Evolutionary conservation across 768 basidiomycete species (phyloP).

Genomic region (Pluteus cervinus): DNA sequence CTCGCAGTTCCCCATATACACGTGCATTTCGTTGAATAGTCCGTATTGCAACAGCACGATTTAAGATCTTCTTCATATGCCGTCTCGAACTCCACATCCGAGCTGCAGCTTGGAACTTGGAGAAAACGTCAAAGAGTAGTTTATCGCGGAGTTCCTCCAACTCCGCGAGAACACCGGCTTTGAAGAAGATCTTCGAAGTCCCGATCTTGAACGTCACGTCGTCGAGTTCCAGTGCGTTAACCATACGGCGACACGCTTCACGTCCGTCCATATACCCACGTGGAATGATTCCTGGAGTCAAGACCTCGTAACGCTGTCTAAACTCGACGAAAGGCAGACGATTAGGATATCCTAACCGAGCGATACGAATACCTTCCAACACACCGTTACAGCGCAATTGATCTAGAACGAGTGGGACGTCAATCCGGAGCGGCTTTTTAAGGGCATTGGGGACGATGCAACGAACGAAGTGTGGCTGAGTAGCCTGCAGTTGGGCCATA

Average conservation of each 20-base stretch:
- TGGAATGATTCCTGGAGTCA: conserved; percentile 90
- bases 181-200: conserved; percentile 98
- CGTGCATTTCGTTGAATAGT: conserved; percentile 94
- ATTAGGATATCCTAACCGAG: conserved; percentile 95
- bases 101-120: conserved; percentile 79
- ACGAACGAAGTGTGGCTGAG: conserved; percentile 96
- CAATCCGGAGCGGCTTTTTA: conserved; percentile 89
- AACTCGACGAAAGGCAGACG: conserved; percentile 96
- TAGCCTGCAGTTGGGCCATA: conserved; percentile 86
- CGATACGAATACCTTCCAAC: conserved; percentile 96
- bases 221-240: conserved; percentile 84
- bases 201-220: conserved; percentile 83
- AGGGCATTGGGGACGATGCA: conserved; percentile 94
- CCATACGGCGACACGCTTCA: conserved; percentile 89
- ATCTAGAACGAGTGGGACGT: conserved; percentile 92
- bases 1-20: conserved; percentile 81
- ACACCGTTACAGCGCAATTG: conserved; percentile 99
- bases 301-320: conserved; percentile 91
- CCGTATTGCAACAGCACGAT: conserved; percentile 84
- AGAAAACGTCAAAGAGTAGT: conserved; percentile 85
- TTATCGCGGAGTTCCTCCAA: conserved; percentile 89
- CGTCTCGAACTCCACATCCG: conserved; percentile 82
- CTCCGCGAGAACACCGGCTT: conserved; percentile 94
- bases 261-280: conserved; percentile 97
- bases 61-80: conserved; percentile 91